Evolutionary conservation across 768 basidiomycete species (phyloP).

Genomic region (Amylocystis lapponica): DNA sequence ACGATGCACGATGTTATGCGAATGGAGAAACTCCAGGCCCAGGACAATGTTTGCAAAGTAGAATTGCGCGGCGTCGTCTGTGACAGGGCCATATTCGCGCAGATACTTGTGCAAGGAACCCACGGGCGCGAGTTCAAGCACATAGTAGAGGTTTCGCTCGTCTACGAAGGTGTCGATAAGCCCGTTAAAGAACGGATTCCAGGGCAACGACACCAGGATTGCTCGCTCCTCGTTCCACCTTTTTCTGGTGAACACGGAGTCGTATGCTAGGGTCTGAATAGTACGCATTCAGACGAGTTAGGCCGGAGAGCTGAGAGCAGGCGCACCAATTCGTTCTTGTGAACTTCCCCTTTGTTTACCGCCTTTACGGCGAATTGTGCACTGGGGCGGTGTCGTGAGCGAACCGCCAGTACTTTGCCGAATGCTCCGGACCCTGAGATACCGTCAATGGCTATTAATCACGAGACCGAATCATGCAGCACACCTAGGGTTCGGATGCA

Average conservation of each 20-base stretch:
- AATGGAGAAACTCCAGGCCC: constrained; percentile 43
- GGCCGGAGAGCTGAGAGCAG: background rate
- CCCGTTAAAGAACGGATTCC: constrained; percentile 50
- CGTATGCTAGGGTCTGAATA: background rate
- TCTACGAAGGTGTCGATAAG: constrained; percentile 43
- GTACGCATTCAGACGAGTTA: background rate
- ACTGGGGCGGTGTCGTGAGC: background rate
- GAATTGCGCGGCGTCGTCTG: constrained; percentile 33
- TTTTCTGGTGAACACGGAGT: background rate
- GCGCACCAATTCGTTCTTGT: background rate
- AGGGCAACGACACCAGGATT: constrained; percentile 36
- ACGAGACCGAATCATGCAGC: background rate
- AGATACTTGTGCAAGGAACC: constrained; percentile 37
- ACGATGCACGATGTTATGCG: constrained; percentile 40
- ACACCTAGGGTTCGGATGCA: background rate
- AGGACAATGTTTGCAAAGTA: constrained; percentile 51
- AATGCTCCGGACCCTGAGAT: background rate
- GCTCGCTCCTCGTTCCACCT: constrained; percentile 34
- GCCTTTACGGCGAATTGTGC: constrained; percentile 1
- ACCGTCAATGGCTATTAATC: background rate
- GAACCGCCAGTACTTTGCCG: background rate
- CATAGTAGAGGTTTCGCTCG: constrained; percentile 40
- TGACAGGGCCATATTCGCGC: constrained; percentile 24
- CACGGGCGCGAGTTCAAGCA: constrained; percentile 45
- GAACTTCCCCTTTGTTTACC: background rate